phyloP scores from a whole-genome alignment of 2,329 filamentous ascomycete genomes.

The Pleoardoris graminearum region DNA sequence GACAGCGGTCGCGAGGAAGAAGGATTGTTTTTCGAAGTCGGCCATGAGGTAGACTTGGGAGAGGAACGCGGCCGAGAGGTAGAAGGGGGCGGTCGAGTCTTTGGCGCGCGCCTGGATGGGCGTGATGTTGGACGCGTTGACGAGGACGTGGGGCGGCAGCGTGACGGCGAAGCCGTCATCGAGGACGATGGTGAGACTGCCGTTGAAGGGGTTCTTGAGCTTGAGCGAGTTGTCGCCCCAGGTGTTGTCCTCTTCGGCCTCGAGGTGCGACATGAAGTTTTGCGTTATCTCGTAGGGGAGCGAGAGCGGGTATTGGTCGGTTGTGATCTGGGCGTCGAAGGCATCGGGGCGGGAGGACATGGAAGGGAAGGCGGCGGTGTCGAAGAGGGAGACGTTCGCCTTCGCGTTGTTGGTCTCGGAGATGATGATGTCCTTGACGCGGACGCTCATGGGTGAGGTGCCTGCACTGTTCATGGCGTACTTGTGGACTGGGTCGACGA shows the following conservation, averaged over 20 bases:
- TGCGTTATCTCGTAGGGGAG: conserved; percentile 47
- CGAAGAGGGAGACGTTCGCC: conserved; percentile 43
- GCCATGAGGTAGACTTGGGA: conserved; percentile 51
- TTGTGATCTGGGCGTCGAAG: conserved; percentile 50
- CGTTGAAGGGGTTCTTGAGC: conserved; percentile 44
- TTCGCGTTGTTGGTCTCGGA: conserved; percentile 30
- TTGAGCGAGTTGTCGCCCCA: conserved; percentile 46
- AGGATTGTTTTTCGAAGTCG: conserved; percentile 46
- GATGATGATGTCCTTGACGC: conserved; percentile 47
- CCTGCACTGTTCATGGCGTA: conserved; percentile 37
- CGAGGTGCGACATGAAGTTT: conserved; percentile 44
- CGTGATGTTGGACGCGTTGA: conserved; percentile 45
- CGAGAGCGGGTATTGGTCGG: conserved; percentile 48
- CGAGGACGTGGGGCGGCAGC: conserved; percentile 43
- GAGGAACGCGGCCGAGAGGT: conserved; percentile 48
- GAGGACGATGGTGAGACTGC: conserved; percentile 47
- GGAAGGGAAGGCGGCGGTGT: conserved; percentile 33
- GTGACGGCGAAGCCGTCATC: conserved; percentile 47
- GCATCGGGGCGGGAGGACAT: conserved; percentile 33
- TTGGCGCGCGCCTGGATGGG: conserved; percentile 39
- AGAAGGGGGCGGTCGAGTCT: conserved; percentile 35
- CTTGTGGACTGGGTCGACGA: conserved; percentile 40
- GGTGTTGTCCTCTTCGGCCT: conserved; percentile 42
- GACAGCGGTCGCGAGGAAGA: conserved; percentile 48
- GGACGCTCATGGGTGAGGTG: conserved; percentile 44